These are phyloP conservation scores for Scedosporium aurantiacum DNA, from an alignment of 2,329 filamentous ascomycete genomes.

Conservation along the genomic window DNA sequence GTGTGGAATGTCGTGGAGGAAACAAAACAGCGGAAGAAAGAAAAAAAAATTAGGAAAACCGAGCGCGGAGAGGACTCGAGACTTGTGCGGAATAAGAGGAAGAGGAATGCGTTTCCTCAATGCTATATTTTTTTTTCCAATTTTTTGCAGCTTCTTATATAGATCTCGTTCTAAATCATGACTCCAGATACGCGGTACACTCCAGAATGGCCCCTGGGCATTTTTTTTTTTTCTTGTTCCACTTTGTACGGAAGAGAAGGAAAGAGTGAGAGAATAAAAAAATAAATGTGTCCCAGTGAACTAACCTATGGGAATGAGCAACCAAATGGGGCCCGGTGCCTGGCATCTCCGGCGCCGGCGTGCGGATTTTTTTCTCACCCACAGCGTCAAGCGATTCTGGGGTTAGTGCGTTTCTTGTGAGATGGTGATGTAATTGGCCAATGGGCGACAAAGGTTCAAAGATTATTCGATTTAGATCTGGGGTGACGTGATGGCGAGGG, in stretches of 20 bases:
- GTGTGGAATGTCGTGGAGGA: not conserved
- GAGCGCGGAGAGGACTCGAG: not conserved
- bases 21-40: not conserved
- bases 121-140: not conserved
- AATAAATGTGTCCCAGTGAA: not conserved
- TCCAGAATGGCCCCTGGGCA: not conserved
- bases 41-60: not conserved
- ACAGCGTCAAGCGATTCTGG: not conserved
- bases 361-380: not conserved
- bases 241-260: not conserved
- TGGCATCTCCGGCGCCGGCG: not conserved
- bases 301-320: not conserved
- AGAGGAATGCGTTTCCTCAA: not conserved
- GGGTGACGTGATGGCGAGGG: not conserved
- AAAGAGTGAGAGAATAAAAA: not conserved
- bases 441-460: not conserved
- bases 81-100: not conserved
- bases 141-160: not conserved
- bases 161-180: not conserved
- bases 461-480: slow-evolving; percentile 1
- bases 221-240: not conserved
- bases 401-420: not conserved
- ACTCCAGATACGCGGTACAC: slow-evolving; percentile 5
- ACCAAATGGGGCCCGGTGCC: not conserved
- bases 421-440: not conserved